Evolutionary conservation across 2,329 filamentous ascomycete genomes (phyloP).

Genomic region (Pseudopithomyces maydicus): DNA sequence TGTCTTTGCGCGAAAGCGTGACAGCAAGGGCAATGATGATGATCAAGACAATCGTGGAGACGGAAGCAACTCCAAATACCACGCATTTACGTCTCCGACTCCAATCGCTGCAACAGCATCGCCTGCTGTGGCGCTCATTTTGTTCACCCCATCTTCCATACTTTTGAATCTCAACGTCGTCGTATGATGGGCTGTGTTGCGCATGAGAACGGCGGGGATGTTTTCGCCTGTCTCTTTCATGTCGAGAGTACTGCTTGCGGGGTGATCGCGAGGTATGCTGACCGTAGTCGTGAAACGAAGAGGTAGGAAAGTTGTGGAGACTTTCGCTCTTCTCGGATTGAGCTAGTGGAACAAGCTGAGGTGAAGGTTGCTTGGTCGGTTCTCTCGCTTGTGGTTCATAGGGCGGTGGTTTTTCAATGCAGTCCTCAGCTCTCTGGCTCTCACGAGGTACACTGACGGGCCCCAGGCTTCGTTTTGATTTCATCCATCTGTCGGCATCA

Average conservation of each 20-base stretch:
- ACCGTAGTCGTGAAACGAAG: slow-evolving; percentile 9
- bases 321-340: slow-evolving; percentile 4
- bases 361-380: slow-evolving; percentile 7
- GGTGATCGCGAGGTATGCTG: slow-evolving; percentile 8
- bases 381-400: slow-evolving; percentile 5
- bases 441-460: slow-evolving; percentile 1
- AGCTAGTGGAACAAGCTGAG: slow-evolving; percentile 5
- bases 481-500: slow-evolving; percentile 16
- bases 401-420: slow-evolving; percentile 3
- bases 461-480: slow-evolving; percentile 9
- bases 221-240: slow-evolving; percentile 9
- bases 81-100: slow-evolving; percentile 23
- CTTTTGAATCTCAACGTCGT: slow-evolving; percentile 17
- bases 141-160: slow-evolving; percentile 14
- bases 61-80: slow-evolving; percentile 18
- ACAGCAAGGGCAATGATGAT: slow-evolving; percentile 24
- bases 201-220: slow-evolving; percentile 3
- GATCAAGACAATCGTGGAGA: slow-evolving; percentile 20
- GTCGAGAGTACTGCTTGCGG: slow-evolving; percentile 13
- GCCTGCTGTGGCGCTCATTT: slow-evolving; percentile 9
- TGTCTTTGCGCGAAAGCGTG: slow-evolving; percentile 22
- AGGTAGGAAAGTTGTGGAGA: slow-evolving; percentile 9
- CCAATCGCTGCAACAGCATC: slow-evolving; percentile 18
- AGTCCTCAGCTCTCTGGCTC: slow-evolving; percentile 3
- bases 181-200: slow-evolving; percentile 11